These are phyloP conservation scores for Sambucus nigra DNA, from an alignment of 129 eudicot genomes.

Conservation along the genomic window DNA sequence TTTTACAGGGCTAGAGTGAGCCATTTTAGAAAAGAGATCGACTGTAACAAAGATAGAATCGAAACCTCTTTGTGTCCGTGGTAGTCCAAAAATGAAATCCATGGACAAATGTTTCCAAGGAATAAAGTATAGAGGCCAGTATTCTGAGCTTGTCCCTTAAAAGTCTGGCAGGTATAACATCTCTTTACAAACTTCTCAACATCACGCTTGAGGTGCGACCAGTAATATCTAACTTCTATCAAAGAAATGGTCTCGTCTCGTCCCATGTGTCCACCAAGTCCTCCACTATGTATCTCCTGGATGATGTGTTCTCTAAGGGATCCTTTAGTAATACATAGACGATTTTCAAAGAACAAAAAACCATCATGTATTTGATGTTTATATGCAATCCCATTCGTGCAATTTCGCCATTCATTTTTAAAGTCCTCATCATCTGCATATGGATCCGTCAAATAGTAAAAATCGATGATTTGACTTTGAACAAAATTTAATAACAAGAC, in stretches of 20 bases:
- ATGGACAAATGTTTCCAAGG: not conserved
- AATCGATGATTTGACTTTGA: not conserved
- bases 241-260: not conserved
- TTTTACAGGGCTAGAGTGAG: not conserved
- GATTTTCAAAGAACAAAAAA: not conserved
- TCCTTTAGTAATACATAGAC: not conserved
- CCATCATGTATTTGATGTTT: too few relatives aligned
- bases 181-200: not conserved
- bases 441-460: not conserved
- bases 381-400: too few relatives aligned
- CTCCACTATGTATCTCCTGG: not conserved
- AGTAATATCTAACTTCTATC: not conserved
- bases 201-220: not conserved
- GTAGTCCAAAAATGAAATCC: constrained; percentile 3
- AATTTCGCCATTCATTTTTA: not conserved
- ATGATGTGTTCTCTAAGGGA: not conserved
- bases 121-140: not conserved
- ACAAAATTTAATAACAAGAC: not conserved
- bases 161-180: not conserved
- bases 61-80: not conserved
- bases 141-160: not conserved
- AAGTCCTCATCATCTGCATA: not conserved
- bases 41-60: not conserved
- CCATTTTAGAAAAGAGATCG: not conserved
- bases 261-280: not conserved